Base-by-base conservation (phyloP, 2,329 filamentous ascomycete genomes). In the Pyrenochaeta sp. region DNA sequence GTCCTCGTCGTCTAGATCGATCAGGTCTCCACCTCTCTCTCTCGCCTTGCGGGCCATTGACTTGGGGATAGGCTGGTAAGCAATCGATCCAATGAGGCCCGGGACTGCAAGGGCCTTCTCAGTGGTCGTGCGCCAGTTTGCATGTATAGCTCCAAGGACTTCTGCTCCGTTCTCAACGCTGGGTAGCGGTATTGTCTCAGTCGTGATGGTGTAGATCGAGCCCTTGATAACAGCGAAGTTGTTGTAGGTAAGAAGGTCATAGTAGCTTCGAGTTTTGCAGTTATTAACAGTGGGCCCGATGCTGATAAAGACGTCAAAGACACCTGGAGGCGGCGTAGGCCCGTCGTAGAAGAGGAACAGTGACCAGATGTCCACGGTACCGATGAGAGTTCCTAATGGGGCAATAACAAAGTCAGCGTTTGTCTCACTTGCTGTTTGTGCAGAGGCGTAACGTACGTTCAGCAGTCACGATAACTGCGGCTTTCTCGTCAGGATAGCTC, bases 261-360 rank as follows among this genome's bases (percentile, higher is more conserved):
- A 70, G 58, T 82, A 83, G 23, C 70, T 77, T 60, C 78, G 81
- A 2, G 78, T 79, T 70, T 81, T 81, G 55, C 76, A 76, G 39
- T 71, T 78, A 64, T 83, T 81, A 27, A 73, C 64, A 2, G 72
- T 51, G 1, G 78, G 77, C 0, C 68, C 61, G 44, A 85, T 77
- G 37, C 73, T 72, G 2, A 80, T 79, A 69, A 88, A 88, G 50
- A 80, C 79, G 56, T 81, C 77, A 50, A 89, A 88, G 2, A 84
- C 79, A 7, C 76, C 81, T 1, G 74, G 64, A 0, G 85, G 85
- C 0, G 81, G 81, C 45, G 74, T 71, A 0, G 80, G 79, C 1
- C 83, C 86, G 67, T 89, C 83, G 68, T 88, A 88, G 75, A 86
- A 88, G 31, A 86, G 67, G 70, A 88, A 88, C 54, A 89, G 71